A percentile compares a stretch with the other conserved stretches of the same genome.
phyloP scores from a whole-genome alignment of 2,329 filamentous ascomycete species.

The Coleophoma eucalyptorum region DNA sequence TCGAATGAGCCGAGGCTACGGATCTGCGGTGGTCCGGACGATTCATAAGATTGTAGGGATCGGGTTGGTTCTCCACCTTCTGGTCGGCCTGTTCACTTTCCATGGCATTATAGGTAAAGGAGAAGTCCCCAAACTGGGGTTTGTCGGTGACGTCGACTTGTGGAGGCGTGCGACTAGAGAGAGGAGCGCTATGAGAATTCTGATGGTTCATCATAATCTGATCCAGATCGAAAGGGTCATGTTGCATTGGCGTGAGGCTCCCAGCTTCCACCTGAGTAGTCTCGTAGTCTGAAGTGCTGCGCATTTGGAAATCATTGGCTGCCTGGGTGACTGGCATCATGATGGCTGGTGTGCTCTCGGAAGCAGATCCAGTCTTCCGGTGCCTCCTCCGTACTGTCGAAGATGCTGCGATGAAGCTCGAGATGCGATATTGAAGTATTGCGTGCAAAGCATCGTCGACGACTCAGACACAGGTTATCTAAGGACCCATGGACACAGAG shows the following conservation, averaged over 20 bases:
- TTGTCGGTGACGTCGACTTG: conserved; percentile 19
- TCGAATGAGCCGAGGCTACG: conserved; percentile 16
- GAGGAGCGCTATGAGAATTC: conserved; percentile 11
- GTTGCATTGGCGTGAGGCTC: conserved; percentile 11
- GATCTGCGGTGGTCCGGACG: conserved; percentile 16
- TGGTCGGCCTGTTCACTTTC: conserved; percentile 34
- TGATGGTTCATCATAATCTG: conserved; percentile 23
- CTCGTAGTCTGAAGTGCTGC: conserved; percentile 13
- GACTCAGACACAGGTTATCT: background rate
- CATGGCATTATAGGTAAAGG: conserved; percentile 45
- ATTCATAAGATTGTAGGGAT: conserved; percentile 18
- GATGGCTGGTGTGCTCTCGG: background rate
- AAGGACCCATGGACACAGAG: background rate
- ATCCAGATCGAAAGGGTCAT: conserved; percentile 20
- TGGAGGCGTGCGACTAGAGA: conserved; percentile 15
- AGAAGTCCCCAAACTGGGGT: conserved; percentile 47
- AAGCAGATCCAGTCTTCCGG: background rate
- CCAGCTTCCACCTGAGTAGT: conserved; percentile 6
- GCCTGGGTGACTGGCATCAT: conserved; percentile 18
- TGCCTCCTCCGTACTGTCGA: background rate
- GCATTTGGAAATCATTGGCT: conserved; percentile 12
- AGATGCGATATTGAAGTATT: background rate
- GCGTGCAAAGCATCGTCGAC: background rate
- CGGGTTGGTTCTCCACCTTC: conserved; percentile 16
- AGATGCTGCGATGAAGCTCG: background rate